Evolutionary conservation across 805 yeast species (phyloP).

Genomic region (Saccharomycopsis sp.): DNA sequence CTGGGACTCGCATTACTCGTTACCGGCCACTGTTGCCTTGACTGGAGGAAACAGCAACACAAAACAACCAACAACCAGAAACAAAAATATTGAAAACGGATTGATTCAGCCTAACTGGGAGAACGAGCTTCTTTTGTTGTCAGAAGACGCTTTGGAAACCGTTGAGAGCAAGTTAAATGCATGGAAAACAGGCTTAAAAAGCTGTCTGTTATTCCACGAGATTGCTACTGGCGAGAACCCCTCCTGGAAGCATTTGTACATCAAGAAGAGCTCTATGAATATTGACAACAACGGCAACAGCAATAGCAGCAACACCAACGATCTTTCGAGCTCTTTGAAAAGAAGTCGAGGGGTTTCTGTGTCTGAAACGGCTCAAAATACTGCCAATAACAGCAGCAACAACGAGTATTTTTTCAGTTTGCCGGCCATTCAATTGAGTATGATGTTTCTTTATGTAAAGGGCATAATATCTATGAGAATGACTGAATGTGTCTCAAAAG

Average conservation of each 20-base stretch:
- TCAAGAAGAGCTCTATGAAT: neutral
- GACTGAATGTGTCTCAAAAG: slow-evolving; percentile 8
- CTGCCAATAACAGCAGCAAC: slow-evolving; percentile 24
- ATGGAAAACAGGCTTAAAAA: slow-evolving; percentile 3
- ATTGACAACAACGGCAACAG: neutral
- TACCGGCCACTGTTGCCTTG: neutral
- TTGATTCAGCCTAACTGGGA: slow-evolving; percentile 6
- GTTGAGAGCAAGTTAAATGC: slow-evolving; percentile 1
- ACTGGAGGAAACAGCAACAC: neutral
- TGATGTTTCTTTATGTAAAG: slow-evolving; percentile 38
- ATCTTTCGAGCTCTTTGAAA: neutral
- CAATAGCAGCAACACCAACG: neutral
- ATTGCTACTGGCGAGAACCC: slow-evolving; percentile 3
- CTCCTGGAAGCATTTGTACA: neutral
- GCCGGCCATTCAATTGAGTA: slow-evolving; percentile 38
- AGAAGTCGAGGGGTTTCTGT: slow-evolving; percentile 1
- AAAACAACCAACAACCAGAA: neutral
- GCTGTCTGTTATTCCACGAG: neutral
- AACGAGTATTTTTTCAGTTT: slow-evolving; percentile 25
- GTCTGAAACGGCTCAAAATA: neutral
- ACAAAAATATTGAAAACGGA: neutral
- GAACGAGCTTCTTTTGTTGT: slow-evolving; percentile 13
- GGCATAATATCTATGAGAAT: slow-evolving; percentile 36
- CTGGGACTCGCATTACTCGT: neutral
- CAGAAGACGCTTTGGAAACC: slow-evolving; percentile 7